phyloP scores from a whole-genome alignment of 2,329 filamentous ascomycete species.

The Orbilia blumenaviensis region DNA sequence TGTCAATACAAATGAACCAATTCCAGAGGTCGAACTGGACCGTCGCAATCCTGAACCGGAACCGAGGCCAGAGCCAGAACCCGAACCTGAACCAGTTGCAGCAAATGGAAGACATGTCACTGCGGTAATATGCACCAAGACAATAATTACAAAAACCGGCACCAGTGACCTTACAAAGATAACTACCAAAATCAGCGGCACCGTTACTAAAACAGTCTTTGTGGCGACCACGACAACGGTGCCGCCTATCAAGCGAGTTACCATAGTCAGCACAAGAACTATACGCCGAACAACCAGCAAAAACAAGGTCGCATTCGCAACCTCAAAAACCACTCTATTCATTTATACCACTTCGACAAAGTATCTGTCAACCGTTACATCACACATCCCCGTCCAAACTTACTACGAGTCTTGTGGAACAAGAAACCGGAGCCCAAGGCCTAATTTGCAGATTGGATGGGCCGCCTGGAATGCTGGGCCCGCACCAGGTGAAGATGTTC shows the following conservation, averaged over 20 bases:
- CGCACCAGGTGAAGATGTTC: not conserved
- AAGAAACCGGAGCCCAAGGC: slow-evolving; percentile 2
- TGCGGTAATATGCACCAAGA: slow-evolving; percentile 37
- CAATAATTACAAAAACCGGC: slow-evolving; percentile 31
- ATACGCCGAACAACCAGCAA: not conserved
- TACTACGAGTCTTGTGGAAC: not conserved
- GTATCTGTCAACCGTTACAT: not conserved
- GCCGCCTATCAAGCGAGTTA: not conserved
- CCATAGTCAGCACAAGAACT: not conserved
- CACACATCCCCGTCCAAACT: not conserved
- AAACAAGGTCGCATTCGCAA: slow-evolving; percentile 3
- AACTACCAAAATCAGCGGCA: slow-evolving; percentile 17
- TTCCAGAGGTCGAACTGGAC: not conserved
- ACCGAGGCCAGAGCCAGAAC: not conserved
- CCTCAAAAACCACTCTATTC: not conserved
- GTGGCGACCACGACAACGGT: not conserved
- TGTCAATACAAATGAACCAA: not conserved
- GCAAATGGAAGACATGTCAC: not conserved
- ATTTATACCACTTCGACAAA: not conserved
- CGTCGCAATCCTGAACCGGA: slow-evolving; percentile 5
- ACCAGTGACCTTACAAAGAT: slow-evolving; percentile 23
- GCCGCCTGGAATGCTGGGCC: not conserved
- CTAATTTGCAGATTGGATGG: not conserved
- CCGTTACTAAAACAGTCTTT: slow-evolving; percentile 1
- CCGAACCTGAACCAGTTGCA: slow-evolving; percentile 13